Evolutionary conservation across 208 protist genomes (phyloP).

Genomic region (Polymyxa betae): DNA sequence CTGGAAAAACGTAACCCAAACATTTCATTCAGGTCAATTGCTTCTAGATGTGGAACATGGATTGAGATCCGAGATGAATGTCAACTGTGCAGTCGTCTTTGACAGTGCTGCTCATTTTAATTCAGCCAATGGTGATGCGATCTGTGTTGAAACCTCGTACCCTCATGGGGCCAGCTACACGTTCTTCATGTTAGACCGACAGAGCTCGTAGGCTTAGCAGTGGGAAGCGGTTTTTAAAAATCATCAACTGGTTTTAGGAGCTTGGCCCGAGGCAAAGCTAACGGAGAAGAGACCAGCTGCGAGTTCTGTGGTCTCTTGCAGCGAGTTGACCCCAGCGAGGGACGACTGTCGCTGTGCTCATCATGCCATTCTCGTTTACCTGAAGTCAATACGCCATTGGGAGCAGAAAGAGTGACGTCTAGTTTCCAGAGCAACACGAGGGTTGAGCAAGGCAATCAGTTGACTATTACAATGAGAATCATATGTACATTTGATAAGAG

Average conservation of each 20-base stretch:
- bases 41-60: slow-evolving; percentile 3
- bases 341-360: slow-evolving; percentile 17
- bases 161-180: background rate
- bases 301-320: background rate
- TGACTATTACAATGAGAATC: background rate
- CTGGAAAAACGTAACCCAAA: background rate
- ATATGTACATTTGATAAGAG: background rate
- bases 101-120: background rate
- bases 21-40: background rate
- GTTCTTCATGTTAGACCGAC: background rate
- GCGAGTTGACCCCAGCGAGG: background rate
- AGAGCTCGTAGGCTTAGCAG: no score
- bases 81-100: background rate
- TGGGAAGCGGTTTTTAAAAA: background rate
- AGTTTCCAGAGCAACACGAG: background rate
- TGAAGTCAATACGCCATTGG: background rate
- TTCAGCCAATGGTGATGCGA: background rate
- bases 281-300: background rate
- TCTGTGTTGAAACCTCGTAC: background rate
- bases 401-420: no score
- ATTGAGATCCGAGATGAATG: background rate
- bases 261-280: background rate
- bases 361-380: slow-evolving; percentile 26
- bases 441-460: background rate
- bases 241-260: background rate